Base-by-base conservation (phyloP, 1,284 basidiomycete genomes). In the Waitea zeae region DNA sequence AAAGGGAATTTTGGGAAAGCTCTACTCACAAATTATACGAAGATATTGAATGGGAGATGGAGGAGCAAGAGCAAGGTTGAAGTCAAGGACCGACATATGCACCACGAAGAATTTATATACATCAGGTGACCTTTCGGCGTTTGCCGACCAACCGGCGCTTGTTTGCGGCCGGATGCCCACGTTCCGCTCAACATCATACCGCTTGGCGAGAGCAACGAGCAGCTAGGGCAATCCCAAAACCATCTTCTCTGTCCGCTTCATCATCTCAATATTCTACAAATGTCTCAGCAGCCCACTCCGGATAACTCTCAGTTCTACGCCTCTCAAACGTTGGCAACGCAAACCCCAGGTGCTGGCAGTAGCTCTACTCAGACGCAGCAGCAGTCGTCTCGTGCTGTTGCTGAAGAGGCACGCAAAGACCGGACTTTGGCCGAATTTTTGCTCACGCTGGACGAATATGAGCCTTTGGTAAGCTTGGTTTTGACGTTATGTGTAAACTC, bases 381-480 rank as follows among this genome's bases (percentile, higher is more conserved):
- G 5, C 68, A 67, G 41, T 6, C 15, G 11, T 60, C 78, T 4
- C 67, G 76, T 28, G 72, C 76, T 42, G 68, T 66, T 18, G 76
- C 83, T 29, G 90, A 95, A 49, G 76, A 84, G 40, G 80, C 84
- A 0, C 63, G 83, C 41, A 86, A 87, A 49, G 86, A 95, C 52
- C 68, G 84, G 33, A 90, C 84, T 1, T 56, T 99, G 30, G 88
- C 87, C 3, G 90, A 98, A 53, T 90, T 99, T 49, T 66, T 99
- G 59, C 64, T 90, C 33, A 86, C 93, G 80, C 64, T 99, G 26
- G 93, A 98, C 48, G 89, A 93, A 30, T 96, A 96, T 53, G 87
- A 95, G 47, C 95, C 95, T 24, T 54, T 99, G 53, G 89, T 92
- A 46, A 41, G 73, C 64, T 9, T 30, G 28, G 20, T 20, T 7